Conservation (phyloP, 352 stramenopile species). For the Globisporangium heterothallicum region DNA sequence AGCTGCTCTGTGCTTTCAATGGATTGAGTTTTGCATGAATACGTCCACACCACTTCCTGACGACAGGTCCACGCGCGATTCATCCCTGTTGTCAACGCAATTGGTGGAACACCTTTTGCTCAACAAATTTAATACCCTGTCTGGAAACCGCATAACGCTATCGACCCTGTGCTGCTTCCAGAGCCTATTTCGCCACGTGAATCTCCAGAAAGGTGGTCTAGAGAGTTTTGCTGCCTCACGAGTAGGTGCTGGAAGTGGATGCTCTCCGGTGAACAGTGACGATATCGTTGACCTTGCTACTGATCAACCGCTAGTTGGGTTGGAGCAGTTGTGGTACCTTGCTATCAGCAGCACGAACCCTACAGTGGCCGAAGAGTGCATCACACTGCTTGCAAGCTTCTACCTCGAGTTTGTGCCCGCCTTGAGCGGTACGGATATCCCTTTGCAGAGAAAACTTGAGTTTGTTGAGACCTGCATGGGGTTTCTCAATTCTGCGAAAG, state of each 20-base stretch:
- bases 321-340: slow-evolving; percentile 58
- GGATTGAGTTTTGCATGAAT: slow-evolving; percentile 63
- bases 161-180: slow-evolving; percentile 65
- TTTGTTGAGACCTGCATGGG: slow-evolving; percentile 65
- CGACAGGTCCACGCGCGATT: background rate
- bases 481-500: slow-evolving; percentile 30
- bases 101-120: slow-evolving; percentile 30
- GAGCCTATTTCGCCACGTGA: slow-evolving; percentile 58
- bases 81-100: slow-evolving; percentile 18
- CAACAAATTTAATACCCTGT: slow-evolving; percentile 39
- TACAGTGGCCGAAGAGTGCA: slow-evolving; percentile 53
- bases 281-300: slow-evolving; percentile 33
- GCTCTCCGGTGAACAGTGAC: background rate
- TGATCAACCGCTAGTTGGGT: slow-evolving; percentile 28
- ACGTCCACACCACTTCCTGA: slow-evolving; percentile 12
- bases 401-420: slow-evolving; percentile 48
- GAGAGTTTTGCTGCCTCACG: slow-evolving; percentile 19
- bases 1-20: slow-evolving; percentile 62
- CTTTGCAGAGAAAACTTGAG: slow-evolving; percentile 27
- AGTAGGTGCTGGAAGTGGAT: slow-evolving; percentile 1
- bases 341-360: slow-evolving; percentile 34
- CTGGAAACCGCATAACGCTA: slow-evolving; percentile 27
- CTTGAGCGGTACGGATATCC: slow-evolving; percentile 20
- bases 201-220: slow-evolving; percentile 31
- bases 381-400: slow-evolving; percentile 47